Percentiles rank a stretch among this genome's conserved stretches.
These are phyloP conservation scores for Fusarium nurragi DNA, from an alignment of 2,329 filamentous ascomycete genomes.

Conservation along the genomic window DNA sequence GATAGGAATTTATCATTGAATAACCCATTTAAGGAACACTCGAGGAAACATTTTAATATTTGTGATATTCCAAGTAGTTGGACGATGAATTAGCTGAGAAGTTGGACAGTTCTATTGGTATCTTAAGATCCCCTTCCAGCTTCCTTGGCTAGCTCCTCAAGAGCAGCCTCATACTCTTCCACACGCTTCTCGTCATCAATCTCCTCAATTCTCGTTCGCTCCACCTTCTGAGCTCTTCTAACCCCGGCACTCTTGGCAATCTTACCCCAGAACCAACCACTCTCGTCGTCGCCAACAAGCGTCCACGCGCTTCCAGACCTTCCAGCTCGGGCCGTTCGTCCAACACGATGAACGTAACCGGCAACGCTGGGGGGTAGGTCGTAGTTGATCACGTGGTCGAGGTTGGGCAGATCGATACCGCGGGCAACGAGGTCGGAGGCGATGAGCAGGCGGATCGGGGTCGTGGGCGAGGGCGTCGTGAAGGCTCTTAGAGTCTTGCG, in stretches of 20 bases:
- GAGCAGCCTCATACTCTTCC: conserved; percentile 62
- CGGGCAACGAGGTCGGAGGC: conserved; percentile 94
- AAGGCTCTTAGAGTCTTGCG: conserved; percentile 76
- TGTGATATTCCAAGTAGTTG: neutral
- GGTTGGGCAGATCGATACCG: conserved; percentile 81
- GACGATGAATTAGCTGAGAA: neutral
- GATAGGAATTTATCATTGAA: neutral
- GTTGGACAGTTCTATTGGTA: conserved; percentile 1
- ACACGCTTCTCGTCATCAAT: conserved; percentile 59
- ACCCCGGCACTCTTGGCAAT: conserved; percentile 70
- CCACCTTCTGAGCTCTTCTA: conserved; percentile 56
- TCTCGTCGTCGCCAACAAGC: conserved; percentile 82
- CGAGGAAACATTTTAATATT: neutral
- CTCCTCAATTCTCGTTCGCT: conserved; percentile 57
- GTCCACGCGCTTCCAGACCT: conserved; percentile 84
- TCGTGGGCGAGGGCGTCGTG: conserved; percentile 65
- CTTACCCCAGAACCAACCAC: conserved; percentile 90
- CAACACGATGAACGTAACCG: conserved; percentile 90
- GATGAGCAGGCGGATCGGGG: conserved; percentile 76
- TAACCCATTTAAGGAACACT: neutral
- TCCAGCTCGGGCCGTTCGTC: conserved; percentile 86
- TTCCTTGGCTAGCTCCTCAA: conserved; percentile 71
- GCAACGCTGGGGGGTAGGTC: conserved; percentile 84
- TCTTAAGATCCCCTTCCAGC: conserved; percentile 51
- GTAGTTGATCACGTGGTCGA: conserved; percentile 93